A percentile compares a stretch with the other conserved stretches of the same genome.
Conservation (phyloP, 2,329 filamentous ascomycete genomes). For the Ramichloridium luteum region DNA sequence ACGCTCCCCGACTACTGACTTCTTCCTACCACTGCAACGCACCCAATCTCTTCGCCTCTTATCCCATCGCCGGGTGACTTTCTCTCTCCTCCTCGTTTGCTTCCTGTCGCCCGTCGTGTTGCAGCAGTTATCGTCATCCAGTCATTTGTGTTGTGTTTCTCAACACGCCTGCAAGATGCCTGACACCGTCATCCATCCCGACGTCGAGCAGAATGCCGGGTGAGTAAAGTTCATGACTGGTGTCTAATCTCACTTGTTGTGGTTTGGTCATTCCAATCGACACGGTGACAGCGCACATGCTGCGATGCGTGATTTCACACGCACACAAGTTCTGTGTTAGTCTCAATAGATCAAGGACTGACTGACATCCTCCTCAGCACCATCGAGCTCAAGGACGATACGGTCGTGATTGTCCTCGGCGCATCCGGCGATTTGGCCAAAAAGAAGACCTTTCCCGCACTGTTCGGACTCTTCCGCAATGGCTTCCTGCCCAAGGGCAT, state of each 20-base stretch:
- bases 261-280: not conserved
- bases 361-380: slow-evolving; percentile 41
- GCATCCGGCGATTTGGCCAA: slow-evolving; percentile 96
- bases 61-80: too few relatives aligned
- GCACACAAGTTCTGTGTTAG: not conserved
- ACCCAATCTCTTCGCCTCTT: too few relatives aligned
- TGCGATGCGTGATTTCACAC: not conserved
- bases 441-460: slow-evolving; percentile 98
- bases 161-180: too few relatives aligned
- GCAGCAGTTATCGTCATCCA: too few relatives aligned
- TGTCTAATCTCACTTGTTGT: too few relatives aligned
- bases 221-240: too few relatives aligned
- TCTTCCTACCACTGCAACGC: too few relatives aligned
- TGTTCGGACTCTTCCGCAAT: slow-evolving; percentile 96
- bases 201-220: slow-evolving; percentile 36
- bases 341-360: slow-evolving; percentile 5
- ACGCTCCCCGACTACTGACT: too few relatives aligned
- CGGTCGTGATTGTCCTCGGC: slow-evolving; percentile 87
- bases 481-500: slow-evolving; percentile 96
- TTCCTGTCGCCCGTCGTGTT: too few relatives aligned
- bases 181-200: slow-evolving; percentile 35
- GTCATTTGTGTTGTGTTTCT: too few relatives aligned
- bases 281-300: not conserved
- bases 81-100: too few relatives aligned
- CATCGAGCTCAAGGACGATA: slow-evolving; percentile 97